Percentiles rank a stretch among this genome's conserved stretches.
phyloP scores from a whole-genome alignment of 257 asterid genomes.

The Misopates orontium region DNA sequence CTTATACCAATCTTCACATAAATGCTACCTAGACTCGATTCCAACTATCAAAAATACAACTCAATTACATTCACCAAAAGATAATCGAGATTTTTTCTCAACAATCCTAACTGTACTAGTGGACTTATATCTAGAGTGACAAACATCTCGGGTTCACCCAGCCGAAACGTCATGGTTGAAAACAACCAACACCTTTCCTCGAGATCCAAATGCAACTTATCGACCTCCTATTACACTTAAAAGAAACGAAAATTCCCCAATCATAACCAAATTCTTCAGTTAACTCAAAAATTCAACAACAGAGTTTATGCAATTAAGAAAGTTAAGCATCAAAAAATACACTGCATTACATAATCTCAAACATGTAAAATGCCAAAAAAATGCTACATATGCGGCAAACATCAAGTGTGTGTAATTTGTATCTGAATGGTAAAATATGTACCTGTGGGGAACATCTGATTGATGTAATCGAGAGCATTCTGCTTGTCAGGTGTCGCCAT shows the following conservation, averaged over 20 bases:
- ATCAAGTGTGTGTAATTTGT: not conserved
- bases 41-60: not conserved
- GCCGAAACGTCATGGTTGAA: too few relatives aligned
- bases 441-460: slow-evolving; percentile 99
- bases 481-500: slow-evolving; percentile 77
- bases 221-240: not conserved
- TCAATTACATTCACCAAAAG: not conserved
- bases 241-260: slow-evolving; percentile 3
- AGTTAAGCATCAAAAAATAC: too few relatives aligned
- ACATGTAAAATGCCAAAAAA: not conserved
- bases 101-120: too few relatives aligned
- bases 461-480: slow-evolving; percentile 90
- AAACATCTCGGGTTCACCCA: too few relatives aligned
- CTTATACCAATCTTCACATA: not conserved
- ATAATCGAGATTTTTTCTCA: too few relatives aligned
- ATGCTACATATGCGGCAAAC: not conserved
- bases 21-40: not conserved
- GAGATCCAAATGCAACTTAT: too few relatives aligned
- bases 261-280: slow-evolving; percentile 6
- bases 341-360: not conserved
- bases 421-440: not conserved
- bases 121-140: too few relatives aligned
- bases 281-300: too few relatives aligned
- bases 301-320: too few relatives aligned
- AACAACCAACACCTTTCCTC: too few relatives aligned